Percentiles rank a stretch among this genome's conserved stretches.
These are phyloP conservation scores for Bromus sterilis DNA, from an alignment of 176 grass and related monocot genomes.

Conservation along the genomic window DNA sequence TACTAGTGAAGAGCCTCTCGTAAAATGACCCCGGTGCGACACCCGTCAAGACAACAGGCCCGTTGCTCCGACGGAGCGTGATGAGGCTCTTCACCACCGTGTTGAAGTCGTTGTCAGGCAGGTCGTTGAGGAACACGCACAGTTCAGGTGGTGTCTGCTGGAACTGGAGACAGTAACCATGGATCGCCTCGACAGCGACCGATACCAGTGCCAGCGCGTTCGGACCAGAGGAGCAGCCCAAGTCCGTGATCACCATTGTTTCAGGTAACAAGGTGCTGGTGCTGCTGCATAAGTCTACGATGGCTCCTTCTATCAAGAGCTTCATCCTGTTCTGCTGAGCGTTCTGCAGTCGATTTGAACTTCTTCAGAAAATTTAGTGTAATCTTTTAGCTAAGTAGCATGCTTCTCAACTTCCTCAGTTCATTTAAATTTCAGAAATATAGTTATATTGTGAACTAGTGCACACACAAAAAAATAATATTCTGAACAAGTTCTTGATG, in stretches of 20 bases:
- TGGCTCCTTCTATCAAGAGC: not conserved
- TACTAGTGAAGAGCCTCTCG: not conserved
- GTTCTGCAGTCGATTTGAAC: not conserved
- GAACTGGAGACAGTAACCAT: not conserved
- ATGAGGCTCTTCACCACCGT: not conserved
- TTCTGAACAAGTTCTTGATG: not conserved
- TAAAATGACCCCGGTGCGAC: not conserved
- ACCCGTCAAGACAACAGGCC: not conserved
- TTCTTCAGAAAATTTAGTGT: not conserved
- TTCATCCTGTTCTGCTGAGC: not conserved
- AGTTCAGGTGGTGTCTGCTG: not conserved
- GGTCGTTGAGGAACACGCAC: not conserved
- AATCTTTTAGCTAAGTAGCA: not conserved
- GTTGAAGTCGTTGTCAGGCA: conserved; percentile 14
- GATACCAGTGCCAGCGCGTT: not conserved
- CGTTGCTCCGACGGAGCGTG: not conserved
- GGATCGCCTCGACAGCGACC: not conserved
- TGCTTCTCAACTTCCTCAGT: not conserved
- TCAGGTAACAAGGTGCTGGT: not conserved
- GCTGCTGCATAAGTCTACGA: not conserved
- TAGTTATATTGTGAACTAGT: too few relatives aligned
- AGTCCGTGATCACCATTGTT: not conserved
- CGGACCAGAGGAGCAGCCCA: conserved; percentile 4
- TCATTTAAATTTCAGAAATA: not conserved
- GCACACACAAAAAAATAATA: not conserved